Conservation (phyloP, 306 rosid genomes). For the Corylus avellana region DNA sequence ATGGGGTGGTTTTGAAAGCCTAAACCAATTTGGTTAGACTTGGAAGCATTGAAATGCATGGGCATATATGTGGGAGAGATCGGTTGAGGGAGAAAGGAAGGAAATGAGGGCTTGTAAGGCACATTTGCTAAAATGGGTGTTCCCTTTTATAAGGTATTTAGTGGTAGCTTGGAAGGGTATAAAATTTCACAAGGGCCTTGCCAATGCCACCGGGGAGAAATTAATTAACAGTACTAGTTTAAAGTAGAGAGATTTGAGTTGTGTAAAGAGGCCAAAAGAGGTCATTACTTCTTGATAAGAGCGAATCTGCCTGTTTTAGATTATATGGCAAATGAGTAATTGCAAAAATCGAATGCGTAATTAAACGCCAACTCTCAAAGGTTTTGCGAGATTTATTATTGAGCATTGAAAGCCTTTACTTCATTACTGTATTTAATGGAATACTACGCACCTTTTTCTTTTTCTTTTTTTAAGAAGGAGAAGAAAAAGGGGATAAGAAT, state of each 20-base stretch:
- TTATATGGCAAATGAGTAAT: background rate
- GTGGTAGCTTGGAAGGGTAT: background rate
- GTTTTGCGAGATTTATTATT: too few species aligned
- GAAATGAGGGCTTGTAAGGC: background rate
- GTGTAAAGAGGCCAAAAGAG: background rate
- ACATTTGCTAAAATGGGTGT: background rate
- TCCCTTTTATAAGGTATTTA: background rate
- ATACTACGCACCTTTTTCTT: too few species aligned
- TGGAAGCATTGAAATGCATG: background rate
- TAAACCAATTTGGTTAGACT: background rate
- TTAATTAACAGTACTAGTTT: background rate
- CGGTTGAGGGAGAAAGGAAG: background rate
- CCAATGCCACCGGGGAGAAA: background rate
- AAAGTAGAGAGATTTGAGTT: background rate
- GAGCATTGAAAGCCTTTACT: too few species aligned
- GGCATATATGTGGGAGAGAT: background rate
- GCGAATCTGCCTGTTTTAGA: background rate
- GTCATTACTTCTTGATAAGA: background rate
- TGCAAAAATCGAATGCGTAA: background rate
- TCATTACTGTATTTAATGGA: too few species aligned
- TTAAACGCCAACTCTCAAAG: background rate
- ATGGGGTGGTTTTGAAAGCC: background rate
- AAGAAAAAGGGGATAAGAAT: too few species aligned
- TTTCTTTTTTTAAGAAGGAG: too few species aligned
- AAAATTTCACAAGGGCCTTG: background rate